Evolutionary conservation across 2,329 filamentous ascomycete species (phyloP).

Genomic region (Metarhizium sp.): DNA sequence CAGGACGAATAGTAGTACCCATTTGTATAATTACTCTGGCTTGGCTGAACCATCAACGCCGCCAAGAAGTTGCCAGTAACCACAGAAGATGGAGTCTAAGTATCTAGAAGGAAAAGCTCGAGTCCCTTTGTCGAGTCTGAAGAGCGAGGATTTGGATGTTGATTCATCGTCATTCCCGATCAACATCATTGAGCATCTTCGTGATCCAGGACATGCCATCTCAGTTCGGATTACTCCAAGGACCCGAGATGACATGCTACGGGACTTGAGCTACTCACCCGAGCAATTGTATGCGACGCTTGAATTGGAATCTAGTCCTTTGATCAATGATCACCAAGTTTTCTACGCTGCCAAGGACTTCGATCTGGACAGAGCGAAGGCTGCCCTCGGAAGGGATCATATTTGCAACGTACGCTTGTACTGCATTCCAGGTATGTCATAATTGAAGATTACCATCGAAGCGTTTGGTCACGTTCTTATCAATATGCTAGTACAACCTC

Average conservation of each 20-base stretch:
- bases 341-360: not conserved
- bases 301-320: not conserved
- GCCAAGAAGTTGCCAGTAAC: not conserved
- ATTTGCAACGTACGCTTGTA: not conserved
- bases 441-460: not conserved
- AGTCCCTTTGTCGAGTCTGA: not conserved
- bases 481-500: not conserved
- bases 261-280: not conserved
- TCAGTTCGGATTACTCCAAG: not conserved
- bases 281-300: not conserved
- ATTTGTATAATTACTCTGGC: not conserved
- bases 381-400: not conserved
- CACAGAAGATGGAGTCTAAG: not conserved
- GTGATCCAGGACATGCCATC: not conserved
- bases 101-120: not conserved
- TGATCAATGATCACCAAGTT: not conserved
- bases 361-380: not conserved
- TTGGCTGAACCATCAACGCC: not conserved
- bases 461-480: not conserved
- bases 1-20: too few species aligned
- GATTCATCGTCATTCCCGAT: not conserved
- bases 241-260: not conserved
- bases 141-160: not conserved
- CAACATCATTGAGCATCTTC: not conserved
- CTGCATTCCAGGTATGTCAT: not conserved